Percentiles rank a stretch among this genome's conserved stretches.
These are phyloP conservation scores for Coprinellus aureogranulatus DNA, from an alignment of 768 basidiomycete species.

Conservation along the genomic window DNA sequence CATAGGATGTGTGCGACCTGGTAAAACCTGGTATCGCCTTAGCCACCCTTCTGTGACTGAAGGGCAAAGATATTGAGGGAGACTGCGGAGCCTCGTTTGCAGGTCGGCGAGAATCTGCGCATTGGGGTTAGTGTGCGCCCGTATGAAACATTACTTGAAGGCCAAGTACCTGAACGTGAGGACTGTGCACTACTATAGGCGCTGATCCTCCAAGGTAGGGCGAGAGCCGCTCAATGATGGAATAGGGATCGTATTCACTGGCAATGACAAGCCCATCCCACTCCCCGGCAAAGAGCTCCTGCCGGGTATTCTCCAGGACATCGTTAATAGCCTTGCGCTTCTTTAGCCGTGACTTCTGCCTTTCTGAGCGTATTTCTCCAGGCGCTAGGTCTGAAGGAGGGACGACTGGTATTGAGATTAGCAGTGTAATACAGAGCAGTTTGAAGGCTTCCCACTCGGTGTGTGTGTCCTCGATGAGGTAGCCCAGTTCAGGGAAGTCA, in stretches of 20 bases:
- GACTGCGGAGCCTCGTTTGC: slow-evolving; percentile 64
- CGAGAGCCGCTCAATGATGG: slow-evolving; percentile 69
- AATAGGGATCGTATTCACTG: slow-evolving; percentile 80
- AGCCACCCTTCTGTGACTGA: slow-evolving; percentile 84
- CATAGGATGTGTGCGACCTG: slow-evolving; percentile 91
- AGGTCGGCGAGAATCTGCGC: slow-evolving; percentile 71
- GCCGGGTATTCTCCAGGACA: slow-evolving; percentile 57
- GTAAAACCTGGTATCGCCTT: slow-evolving; percentile 89
- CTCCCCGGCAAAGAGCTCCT: slow-evolving; percentile 81
- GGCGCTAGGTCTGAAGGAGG: slow-evolving; percentile 57
- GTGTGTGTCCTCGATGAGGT: slow-evolving; percentile 78
- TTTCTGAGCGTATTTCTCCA: slow-evolving; percentile 65
- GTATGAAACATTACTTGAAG: not conserved
- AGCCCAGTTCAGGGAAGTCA: slow-evolving; percentile 86
- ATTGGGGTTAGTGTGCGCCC: not conserved
- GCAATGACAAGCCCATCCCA: slow-evolving; percentile 90
- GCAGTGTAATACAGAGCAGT: slow-evolving; percentile 4
- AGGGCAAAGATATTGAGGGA: slow-evolving; percentile 71
- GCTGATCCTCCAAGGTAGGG: slow-evolving; percentile 84
- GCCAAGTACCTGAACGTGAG: slow-evolving; percentile 62
- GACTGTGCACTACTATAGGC: slow-evolving; percentile 83
- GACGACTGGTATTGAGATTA: slow-evolving; percentile 39
- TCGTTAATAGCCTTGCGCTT: slow-evolving; percentile 77
- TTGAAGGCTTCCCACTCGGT: slow-evolving; percentile 43
- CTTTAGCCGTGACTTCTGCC: slow-evolving; percentile 65